Base-by-base conservation (phyloP, 2,329 filamentous ascomycete species). In the Penicillium crustosum region DNA sequence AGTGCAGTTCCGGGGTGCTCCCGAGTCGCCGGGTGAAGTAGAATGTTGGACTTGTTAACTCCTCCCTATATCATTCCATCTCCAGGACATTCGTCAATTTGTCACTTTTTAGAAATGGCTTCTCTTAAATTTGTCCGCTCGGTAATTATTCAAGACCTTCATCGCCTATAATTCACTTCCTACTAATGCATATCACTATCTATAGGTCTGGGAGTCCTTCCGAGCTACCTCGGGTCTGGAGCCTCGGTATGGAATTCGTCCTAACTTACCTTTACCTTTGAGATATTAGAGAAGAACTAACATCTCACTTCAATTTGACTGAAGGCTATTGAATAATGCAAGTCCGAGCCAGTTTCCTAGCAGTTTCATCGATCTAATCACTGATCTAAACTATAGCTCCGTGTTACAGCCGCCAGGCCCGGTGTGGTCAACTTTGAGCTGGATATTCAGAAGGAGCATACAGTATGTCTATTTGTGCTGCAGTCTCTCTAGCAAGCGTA, bases 151-250 rank as follows among this genome's bases (percentile, higher is more conserved):
- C 17, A 47, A 19, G 10, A 23, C 23, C 15, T 42, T 43, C 3
- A 10, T 2, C 3, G 2, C 15, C 12, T 25, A 2, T 13, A 1
- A 12, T 43, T 17, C 13, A 12, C 29, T 19, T 8, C 4, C 43
- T 31, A 49, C 54, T 74, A 36, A 76, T 53, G 9, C 38, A 8
- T 21, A 33, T 49, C 49, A 39, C 55, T 21, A 45, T 47, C 27
- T 58, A 13, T 58, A 94, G 91, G 91, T 95, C 47, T 84, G 91
- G 80, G 89, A 89, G 73, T 93, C 90, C 2, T 97, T 97, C 75
- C 86, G 90, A 78, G 84, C 85, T 64, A 89, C 91, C 63, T 96
- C 92, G 6, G 93, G 93, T 7, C 78, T 97, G 21, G 93, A 97
- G 75, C 91, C 91, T 73, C 89, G 90, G 93, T 96, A 79, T 66